Evolutionary conservation across 805 yeast genomes (phyloP).

Genomic region (Candida awuae): DNA sequence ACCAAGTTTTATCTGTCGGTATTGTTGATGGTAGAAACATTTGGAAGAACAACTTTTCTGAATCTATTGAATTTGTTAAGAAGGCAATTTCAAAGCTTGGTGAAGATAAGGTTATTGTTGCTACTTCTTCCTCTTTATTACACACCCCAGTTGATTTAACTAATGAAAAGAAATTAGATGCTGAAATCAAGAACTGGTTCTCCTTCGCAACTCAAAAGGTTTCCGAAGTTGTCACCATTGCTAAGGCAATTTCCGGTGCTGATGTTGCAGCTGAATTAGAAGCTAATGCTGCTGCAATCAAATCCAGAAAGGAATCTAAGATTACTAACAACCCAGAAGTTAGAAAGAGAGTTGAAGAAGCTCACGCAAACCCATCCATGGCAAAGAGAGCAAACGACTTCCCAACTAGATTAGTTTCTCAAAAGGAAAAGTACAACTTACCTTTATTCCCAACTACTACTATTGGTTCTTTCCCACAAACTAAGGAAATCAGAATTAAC

Average conservation of each 20-base stretch:
- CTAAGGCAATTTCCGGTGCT: conserved; percentile 82
- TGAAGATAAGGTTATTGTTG: conserved; percentile 76
- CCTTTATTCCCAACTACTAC: conserved; percentile 99
- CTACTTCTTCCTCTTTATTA: conserved; percentile 93
- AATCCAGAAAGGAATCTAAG: conserved; percentile 77
- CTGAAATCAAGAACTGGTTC: conserved; percentile 94
- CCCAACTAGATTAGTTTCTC: conserved; percentile 79
- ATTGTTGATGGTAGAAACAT: conserved; percentile 98
- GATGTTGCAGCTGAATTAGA: conserved; percentile 70
- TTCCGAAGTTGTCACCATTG: conserved; percentile 80
- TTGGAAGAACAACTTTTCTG: conserved; percentile 94
- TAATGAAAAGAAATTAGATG: conserved; percentile 84
- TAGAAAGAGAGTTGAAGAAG: conserved; percentile 73
- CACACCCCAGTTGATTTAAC: conserved; percentile 97
- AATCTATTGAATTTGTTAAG: conserved; percentile 74
- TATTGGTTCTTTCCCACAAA: conserved; percentile 99
- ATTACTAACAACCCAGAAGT: conserved; percentile 91
- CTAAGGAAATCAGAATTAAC: conserved; percentile 97
- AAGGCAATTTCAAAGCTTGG: conserved; percentile 82
- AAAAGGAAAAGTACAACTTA: conserved; percentile 79
- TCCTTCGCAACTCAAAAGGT: conserved; percentile 97
- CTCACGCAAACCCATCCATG: conserved; percentile 51
- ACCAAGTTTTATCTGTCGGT: conserved; percentile 90
- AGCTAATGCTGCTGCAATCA: conserved; percentile 81
- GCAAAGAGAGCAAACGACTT: conserved; percentile 83